Evolutionary conservation across 2,329 filamentous ascomycete genomes (phyloP).

Genomic region (Talaromyces sp.): DNA sequence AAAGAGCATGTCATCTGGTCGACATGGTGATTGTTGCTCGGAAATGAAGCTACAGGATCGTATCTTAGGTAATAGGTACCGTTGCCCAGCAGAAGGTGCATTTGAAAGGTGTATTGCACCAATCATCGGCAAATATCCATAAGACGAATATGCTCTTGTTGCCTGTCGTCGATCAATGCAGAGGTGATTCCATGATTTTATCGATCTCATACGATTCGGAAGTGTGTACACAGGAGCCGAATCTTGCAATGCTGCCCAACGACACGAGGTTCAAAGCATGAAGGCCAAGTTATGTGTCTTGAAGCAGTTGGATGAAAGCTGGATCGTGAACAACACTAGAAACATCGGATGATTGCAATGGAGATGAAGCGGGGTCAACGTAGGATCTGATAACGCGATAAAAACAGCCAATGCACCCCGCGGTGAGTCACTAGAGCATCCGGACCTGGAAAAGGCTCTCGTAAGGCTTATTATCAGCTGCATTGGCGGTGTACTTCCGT

Average conservation of each 20-base stretch:
- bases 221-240: too few species aligned
- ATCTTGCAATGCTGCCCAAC: too few species aligned
- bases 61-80: not conserved
- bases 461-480: conserved; percentile 7
- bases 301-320: not conserved
- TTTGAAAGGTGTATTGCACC: too few species aligned
- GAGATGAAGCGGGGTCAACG: not conserved
- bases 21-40: conserved; percentile 1
- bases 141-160: too few species aligned
- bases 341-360: not conserved
- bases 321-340: not conserved
- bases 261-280: too few species aligned
- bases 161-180: too few species aligned
- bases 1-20: not conserved
- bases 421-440: conserved; percentile 2
- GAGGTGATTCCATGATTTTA: too few species aligned
- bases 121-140: too few species aligned
- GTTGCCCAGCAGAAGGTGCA: too few species aligned
- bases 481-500: conserved; percentile 8
- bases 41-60: not conserved
- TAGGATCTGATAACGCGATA: conserved; percentile 14
- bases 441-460: conserved; percentile 4
- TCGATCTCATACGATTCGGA: too few species aligned
- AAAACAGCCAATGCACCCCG: not conserved
- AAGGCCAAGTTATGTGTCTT: not conserved